phyloP scores from a whole-genome alignment of 345 rosid species.

The Eucalyptus regnans region DNA sequence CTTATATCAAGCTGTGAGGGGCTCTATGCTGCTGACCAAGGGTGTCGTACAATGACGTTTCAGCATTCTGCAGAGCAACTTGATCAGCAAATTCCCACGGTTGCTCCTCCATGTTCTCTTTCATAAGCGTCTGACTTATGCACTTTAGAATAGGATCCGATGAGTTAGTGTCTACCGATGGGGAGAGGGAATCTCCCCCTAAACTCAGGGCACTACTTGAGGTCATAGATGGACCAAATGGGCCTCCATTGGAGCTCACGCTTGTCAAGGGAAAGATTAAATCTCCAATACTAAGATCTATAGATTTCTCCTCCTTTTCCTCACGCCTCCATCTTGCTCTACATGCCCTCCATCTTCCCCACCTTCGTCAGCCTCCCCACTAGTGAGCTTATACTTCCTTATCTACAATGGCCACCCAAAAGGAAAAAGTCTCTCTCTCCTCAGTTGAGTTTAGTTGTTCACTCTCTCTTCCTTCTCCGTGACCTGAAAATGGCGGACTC shows the following conservation, averaged over 20 bases:
- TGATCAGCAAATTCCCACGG: constrained; percentile 41
- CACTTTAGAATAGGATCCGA: constrained; percentile 44
- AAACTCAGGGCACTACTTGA: neutral
- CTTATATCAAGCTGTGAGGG: neutral
- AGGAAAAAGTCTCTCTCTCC: too few species aligned
- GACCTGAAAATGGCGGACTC: too few species aligned
- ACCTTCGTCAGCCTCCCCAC: too few species aligned
- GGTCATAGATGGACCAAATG: neutral
- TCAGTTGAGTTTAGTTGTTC: too few species aligned
- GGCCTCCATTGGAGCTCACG: neutral
- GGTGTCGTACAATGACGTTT: constrained; percentile 44
- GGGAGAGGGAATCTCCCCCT: neutral
- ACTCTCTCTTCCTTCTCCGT: too few species aligned
- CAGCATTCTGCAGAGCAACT: constrained; percentile 50
- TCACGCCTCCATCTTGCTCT: too few species aligned
- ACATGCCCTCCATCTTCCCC: too few species aligned
- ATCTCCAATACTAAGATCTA: neutral
- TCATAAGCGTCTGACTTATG: constrained; percentile 62
- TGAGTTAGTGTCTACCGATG: constrained; percentile 37
- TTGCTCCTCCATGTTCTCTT: constrained; percentile 50
- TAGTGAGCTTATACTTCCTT: too few species aligned
- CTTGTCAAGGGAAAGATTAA: neutral
- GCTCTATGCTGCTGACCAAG: constrained; percentile 14
- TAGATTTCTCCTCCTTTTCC: too few species aligned
- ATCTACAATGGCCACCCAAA: too few species aligned